A percentile compares a stretch with the other conserved stretches of the same genome.
Evolutionary conservation across 2,329 filamentous ascomycete genomes (phyloP).

Genomic region (Calonectria hawksworthii): DNA sequence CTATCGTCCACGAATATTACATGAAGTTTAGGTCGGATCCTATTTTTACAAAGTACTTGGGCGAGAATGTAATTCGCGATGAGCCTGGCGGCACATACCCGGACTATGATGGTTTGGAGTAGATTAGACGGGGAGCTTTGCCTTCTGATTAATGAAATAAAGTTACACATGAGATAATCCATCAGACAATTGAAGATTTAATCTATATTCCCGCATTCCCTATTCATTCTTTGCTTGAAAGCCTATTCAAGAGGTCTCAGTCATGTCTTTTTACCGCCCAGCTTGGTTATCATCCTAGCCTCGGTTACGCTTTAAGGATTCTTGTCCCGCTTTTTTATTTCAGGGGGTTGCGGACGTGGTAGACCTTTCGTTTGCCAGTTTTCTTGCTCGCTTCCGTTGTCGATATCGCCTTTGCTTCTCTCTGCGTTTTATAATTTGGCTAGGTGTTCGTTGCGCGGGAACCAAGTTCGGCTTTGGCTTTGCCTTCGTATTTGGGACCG

Average conservation of each 20-base stretch:
- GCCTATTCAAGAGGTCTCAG: too few relatives aligned
- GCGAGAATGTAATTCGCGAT: conserved; percentile 27
- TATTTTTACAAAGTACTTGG: conserved; percentile 26
- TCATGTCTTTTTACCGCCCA: too few relatives aligned
- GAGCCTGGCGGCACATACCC: conserved; percentile 28
- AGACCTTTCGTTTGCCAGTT: background rate
- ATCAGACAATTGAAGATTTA: background rate
- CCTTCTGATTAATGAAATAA: too few relatives aligned
- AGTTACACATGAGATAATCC: background rate
- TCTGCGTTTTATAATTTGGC: background rate
- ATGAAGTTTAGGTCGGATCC: conserved; percentile 25
- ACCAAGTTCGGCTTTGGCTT: background rate
- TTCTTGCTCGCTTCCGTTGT: background rate
- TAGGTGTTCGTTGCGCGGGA: background rate
- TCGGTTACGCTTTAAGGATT: background rate
- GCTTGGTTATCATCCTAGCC: background rate
- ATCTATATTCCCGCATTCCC: background rate
- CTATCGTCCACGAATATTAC: conserved; percentile 27
- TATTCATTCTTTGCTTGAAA: background rate
- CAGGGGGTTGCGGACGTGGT: background rate
- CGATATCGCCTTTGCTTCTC: background rate
- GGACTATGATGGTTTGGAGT: conserved; percentile 24
- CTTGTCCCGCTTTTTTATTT: background rate
- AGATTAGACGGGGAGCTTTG: background rate
- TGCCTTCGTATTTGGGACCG: background rate